Percentiles rank a stretch among this genome's conserved stretches.
Evolutionary conservation across 73 alveolate genomes (phyloP).

Genomic region (Breviolum minutum): DNA sequence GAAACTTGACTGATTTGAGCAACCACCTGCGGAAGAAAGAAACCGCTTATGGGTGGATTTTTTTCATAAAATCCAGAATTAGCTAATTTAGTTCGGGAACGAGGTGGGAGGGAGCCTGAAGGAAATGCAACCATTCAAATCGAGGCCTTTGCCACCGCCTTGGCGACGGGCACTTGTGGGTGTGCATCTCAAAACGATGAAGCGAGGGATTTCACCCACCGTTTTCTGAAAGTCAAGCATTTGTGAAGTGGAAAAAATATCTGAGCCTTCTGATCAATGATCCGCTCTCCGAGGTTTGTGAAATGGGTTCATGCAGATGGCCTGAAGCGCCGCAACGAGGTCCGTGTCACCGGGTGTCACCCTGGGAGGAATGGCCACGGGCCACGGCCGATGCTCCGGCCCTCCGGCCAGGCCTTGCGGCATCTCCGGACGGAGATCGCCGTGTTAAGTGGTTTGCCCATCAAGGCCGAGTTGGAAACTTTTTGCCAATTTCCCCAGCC

Average conservation of each 20-base stretch:
- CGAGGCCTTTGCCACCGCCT: slow-evolving; percentile 91
- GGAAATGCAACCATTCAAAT: not conserved
- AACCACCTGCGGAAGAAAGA: too few species aligned
- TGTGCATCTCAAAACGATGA: not conserved
- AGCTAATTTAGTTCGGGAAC: too few species aligned
- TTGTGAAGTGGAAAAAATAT: too few species aligned
- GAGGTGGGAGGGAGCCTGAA: not conserved
- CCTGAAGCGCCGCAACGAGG: slow-evolving; percentile 91
- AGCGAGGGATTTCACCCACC: not conserved
- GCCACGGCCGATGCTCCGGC: not conserved
- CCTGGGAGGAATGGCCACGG: not conserved
- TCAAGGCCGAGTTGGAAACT: slow-evolving; percentile 18
- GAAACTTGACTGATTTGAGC: too few species aligned
- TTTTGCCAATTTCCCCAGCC: not conserved
- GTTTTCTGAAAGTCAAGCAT: too few species aligned
- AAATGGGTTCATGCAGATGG: slow-evolving; percentile 94
- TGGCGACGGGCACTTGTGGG: slow-evolving; percentile 91
- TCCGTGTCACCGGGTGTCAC: not conserved
- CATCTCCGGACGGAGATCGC: slow-evolving; percentile 85
- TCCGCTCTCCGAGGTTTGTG: slow-evolving; percentile 30
- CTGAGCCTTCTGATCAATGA: not conserved
- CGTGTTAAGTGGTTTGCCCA: slow-evolving; percentile 64
- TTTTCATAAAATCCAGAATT: too few species aligned
- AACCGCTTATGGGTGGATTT: too few species aligned
- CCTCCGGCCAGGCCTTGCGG: slow-evolving; percentile 54